These are phyloP conservation scores for Backusella mclennaniae DNA, from an alignment of 192 early-diverging fungal species.

Conservation along the genomic window DNA sequence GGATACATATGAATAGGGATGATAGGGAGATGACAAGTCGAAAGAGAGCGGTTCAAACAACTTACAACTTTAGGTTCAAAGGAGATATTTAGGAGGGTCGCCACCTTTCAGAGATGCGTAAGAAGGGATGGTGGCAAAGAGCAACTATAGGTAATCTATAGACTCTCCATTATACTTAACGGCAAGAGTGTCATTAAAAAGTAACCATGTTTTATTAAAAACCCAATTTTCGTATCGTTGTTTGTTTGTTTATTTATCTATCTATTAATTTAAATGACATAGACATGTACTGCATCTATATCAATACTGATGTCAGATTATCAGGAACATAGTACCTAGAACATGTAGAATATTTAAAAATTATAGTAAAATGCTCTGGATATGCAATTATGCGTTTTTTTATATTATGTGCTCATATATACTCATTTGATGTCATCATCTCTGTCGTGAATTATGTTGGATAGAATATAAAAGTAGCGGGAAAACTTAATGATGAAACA, in stretches of 20 bases:
- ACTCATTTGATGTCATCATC: not conserved
- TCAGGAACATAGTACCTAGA: too few species aligned
- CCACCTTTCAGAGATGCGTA: not conserved
- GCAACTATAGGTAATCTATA: not conserved
- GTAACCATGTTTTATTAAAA: not conserved
- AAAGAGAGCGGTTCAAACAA: not conserved
- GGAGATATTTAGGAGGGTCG: not conserved
- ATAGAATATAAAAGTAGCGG: not conserved
- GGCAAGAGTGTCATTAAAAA: not conserved
- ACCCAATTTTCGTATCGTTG: too few species aligned
- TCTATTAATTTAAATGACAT: too few species aligned
- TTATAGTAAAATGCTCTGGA: too few species aligned
- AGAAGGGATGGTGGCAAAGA: not conserved
- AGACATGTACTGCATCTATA: too few species aligned
- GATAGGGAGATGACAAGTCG: not conserved
- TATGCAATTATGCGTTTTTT: not conserved
- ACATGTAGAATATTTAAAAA: too few species aligned
- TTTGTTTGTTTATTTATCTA: too few species aligned
- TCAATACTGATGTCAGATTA: too few species aligned
- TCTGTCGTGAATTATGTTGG: not conserved
- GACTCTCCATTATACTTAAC: not conserved
- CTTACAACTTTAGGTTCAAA: conserved; percentile 1
- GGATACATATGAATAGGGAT: not conserved
- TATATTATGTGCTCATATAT: not conserved
- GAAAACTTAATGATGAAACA: not conserved